Evolutionary conservation across 352 stramenopile genomes (phyloP), one percentile per base, ranked within the genome.

Genomic region (Globisporangium perplexum): DNA sequence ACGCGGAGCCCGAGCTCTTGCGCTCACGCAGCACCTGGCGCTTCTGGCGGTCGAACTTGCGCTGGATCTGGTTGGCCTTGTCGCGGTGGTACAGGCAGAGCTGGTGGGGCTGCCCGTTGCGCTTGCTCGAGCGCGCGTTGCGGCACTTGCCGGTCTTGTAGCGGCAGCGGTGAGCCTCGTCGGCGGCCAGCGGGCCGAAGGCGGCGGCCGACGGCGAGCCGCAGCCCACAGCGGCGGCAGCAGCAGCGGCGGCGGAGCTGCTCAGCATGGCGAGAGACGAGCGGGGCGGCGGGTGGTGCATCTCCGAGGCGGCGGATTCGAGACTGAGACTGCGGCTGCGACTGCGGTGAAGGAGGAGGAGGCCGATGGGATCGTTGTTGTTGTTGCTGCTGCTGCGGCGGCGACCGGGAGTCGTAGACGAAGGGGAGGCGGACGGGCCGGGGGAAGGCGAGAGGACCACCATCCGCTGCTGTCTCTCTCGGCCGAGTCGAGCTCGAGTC

Each of bases 141-240:
- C 55, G 80, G 72, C 84, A 95, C 48, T 95, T 95, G 63, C 84
- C 84, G 8, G 84, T 95, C 69, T 93, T 91, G 77, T 95, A 95
- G 46, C 82, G 70, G 69, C 84, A 95, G 52, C 48, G 47, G 30
- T 44, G 35, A n/a, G 41, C 36, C 20, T 60, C 54, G n/a, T 70
- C 71, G 58, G 33, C 33, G 42, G 22, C 10, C 3, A 20, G 10
- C 20, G 22, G 5, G 2, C 24, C 18, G 18, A 7, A 18, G 36
- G 20, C 15, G 45, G 15, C 23, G 53, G 3, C 30, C 30, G 30
- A 35, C 12, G 17, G 52, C n/a, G 7, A 31, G 23, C 11, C 7
- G 15, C 11, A 23, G 43, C 22, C 18, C 22, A 24, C 43, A 22
- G 31, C 18, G 10, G 43, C 22, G 22, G 43, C 12, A 22, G 43